phyloP scores from a whole-genome alignment of 192 early-diverging fungal genomes.

The Haplosporangium gracile region DNA sequence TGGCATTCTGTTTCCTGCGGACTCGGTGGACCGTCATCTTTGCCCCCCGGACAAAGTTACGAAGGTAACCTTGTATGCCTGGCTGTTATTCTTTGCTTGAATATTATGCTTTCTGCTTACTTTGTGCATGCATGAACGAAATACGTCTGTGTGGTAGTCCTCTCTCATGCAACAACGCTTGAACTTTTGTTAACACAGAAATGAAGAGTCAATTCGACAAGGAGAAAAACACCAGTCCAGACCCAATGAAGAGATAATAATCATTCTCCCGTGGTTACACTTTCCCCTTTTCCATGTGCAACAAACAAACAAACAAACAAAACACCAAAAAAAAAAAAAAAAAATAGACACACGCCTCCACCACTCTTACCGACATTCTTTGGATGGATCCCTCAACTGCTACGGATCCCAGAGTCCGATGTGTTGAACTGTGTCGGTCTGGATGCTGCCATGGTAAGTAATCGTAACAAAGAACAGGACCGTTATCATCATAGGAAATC shows the following conservation, averaged over 20 bases:
- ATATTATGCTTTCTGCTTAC: neutral
- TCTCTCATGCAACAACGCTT: neutral
- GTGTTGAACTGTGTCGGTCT: conserved; percentile 67
- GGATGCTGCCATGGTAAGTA: conserved; percentile 68
- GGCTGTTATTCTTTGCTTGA: neutral
- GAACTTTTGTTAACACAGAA: neutral
- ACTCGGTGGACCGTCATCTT: conserved; percentile 56
- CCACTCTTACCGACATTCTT: conserved; percentile 58
- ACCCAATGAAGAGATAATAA: neutral
- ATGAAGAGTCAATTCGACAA: neutral
- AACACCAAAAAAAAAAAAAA: neutral
- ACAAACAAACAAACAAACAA: too few relatives aligned
- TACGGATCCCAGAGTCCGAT: conserved; percentile 57
- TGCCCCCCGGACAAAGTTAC: conserved; percentile 56
- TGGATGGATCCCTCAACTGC: conserved; percentile 66
- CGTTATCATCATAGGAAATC: neutral
- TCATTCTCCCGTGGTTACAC: neutral
- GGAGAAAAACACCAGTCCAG: neutral
- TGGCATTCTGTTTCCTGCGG: conserved; percentile 55
- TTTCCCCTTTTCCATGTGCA: neutral
- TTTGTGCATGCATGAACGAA: neutral
- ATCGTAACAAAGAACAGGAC: neutral
- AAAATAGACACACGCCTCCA: conserved; percentile 60
- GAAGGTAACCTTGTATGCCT: conserved; percentile 16
- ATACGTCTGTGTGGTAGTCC: neutral